These are phyloP conservation scores for Tulasnella sp. DNA, from an alignment of 768 basidiomycete genomes.

Conservation along the genomic window DNA sequence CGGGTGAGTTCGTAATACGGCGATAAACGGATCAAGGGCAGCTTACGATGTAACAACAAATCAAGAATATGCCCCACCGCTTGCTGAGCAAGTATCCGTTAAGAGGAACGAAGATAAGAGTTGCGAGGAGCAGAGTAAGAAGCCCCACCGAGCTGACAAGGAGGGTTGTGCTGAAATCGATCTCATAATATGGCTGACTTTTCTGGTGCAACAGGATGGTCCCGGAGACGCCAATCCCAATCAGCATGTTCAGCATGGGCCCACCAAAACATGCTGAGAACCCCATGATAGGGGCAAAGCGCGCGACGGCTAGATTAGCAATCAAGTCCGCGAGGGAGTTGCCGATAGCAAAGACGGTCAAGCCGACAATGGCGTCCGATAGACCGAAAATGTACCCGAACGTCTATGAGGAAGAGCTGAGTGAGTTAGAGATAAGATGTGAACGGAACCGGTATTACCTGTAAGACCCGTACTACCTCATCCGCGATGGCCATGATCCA, in stretches of 20 bases:
- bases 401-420: slow-evolving; percentile 49
- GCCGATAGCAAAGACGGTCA: slow-evolving; percentile 95
- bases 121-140: slow-evolving; percentile 66
- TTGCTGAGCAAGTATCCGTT: slow-evolving; percentile 78
- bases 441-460: slow-evolving; percentile 46
- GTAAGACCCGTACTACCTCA: slow-evolving; percentile 86
- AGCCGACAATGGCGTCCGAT: slow-evolving; percentile 93
- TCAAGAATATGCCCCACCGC: slow-evolving; percentile 77
- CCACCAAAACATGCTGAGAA: slow-evolving; percentile 94
- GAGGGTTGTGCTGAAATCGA: slow-evolving; percentile 78
- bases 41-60: slow-evolving; percentile 58
- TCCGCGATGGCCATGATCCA: slow-evolving; percentile 99
- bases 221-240: slow-evolving; percentile 89
- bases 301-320: slow-evolving; percentile 93
- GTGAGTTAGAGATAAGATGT: neutral
- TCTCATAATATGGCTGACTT: slow-evolving; percentile 51
- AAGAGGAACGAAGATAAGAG: slow-evolving; percentile 76
- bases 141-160: slow-evolving; percentile 80
- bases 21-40: neutral
- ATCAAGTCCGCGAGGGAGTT: slow-evolving; percentile 96
- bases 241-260: slow-evolving; percentile 86
- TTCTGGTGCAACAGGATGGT: slow-evolving; percentile 73
- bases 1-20: neutral
- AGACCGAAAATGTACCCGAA: slow-evolving; percentile 92
- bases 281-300: slow-evolving; percentile 90